Evolutionary conservation across 495 filamentous ascomycete species (phyloP), one percentile per base, ranked within the genome.

Genomic region (Opeltia flavorubescens): DNA sequence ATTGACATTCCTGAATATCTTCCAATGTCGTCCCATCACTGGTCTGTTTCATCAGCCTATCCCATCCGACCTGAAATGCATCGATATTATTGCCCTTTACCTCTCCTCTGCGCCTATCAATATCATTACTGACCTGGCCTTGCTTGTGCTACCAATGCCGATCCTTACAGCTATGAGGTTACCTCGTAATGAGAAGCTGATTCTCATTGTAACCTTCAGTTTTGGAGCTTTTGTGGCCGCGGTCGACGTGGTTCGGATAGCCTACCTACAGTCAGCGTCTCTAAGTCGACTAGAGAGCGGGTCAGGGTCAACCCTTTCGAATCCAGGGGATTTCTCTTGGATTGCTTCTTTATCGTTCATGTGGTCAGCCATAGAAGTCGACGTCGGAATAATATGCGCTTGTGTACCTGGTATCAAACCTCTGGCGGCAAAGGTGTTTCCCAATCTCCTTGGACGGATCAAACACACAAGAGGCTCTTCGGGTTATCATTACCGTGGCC

Each of bases 281-380:
- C 57, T 50, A 59, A 64, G 42, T 23, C 58, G 59, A n/a, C 47
- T 64, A 13, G 43, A 42, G 13, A 47, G 46, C 57, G 55, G 13
- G 3, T 33, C 44, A 11, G 60, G 15, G 54, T 66, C 30, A 61
- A 61, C 27, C 60, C 60, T 34, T 55, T 40, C 61, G 48, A 35
- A 66, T 48, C 50, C 48, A 52, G 13, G 66, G 2, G 77, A 83
- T 51, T 74, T 77, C 55, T 73, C 71, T 41, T 83, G 77, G 81
- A 84, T 87, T 61, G 87, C 81, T 3, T 84, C 86, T 3, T 60
- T 86, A 1, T 83, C 86, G 0, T 84, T 93, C 58, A 87, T 94
- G 81, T 95, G 87, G 88, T 89, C 83, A 15, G 84, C 80, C 7
- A 75, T 95, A 49, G 88, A 94, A 61, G 86, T 94, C 60, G 88